Evolutionary conservation across 192 early-diverging fungal genomes (phyloP), one percentile per base, ranked within the genome.

Genomic region (Funneliformis geosporum): DNA sequence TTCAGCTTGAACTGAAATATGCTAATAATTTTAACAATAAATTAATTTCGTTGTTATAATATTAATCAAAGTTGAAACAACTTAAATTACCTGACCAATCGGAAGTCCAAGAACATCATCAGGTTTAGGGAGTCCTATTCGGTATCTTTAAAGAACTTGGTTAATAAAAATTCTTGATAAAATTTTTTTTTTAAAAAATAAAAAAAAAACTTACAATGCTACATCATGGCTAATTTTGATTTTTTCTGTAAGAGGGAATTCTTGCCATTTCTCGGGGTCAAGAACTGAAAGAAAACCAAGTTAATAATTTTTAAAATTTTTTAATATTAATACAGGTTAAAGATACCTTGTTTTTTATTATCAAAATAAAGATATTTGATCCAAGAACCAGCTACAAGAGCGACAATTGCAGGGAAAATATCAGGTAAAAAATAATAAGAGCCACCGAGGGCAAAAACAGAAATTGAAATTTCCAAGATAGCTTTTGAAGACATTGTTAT

Each of bases 1-100:
- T 44, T 91, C 87, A 28, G 94, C 93, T 88, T 92, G 93, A 62
- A 98, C 82, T 50, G 94, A 93, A 82, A 98, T 94, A 81, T 98
- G 96, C 85, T 90, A 76, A n/a, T 46, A 43, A 50, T 40, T 18
- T 59, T 12, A 42, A 67, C 38, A 21, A n/a, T 47, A 43, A 33
- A 27, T 39, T 14, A 2, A 21, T 68, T 42, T 39, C 7, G 60
- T 25, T 74, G 40, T 9, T 50, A 11, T 6, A 74, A 28, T 6
- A 39, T 27, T 23, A 43, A n/a, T 43, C 8, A 65, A 6, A 38
- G 65, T 59, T 10, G 33, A 64, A 33, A 16, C 47, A 50, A 39
- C 25, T 39, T 55, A 85, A 79, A 84, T 75, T 42, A 78, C 76
- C 76, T 96, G 96, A 2, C 96, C 96, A 79, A 95, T 95, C 62